Conservation (phyloP, 2,329 filamentous ascomycete genomes). For the Didymosphaeria variabile region DNA sequence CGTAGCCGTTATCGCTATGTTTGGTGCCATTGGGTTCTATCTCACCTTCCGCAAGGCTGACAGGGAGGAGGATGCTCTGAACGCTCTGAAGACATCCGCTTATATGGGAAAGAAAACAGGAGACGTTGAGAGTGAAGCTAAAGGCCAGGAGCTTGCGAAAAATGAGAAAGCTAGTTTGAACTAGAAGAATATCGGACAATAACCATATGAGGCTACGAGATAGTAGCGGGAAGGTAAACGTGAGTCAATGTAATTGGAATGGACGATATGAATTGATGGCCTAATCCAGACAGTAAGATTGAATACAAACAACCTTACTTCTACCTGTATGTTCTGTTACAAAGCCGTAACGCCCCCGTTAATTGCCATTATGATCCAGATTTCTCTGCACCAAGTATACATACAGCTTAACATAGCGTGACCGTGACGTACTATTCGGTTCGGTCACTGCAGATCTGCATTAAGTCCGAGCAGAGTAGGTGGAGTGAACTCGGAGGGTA, state of each 20-base stretch:
- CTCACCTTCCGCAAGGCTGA: conserved; percentile 31
- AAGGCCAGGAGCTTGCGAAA: background rate
- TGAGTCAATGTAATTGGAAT: background rate
- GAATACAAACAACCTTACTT: background rate
- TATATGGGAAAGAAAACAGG: conserved; percentile 12
- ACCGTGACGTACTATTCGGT: too few species aligned
- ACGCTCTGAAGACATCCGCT: conserved; percentile 25
- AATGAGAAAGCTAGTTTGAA: conserved; percentile 4
- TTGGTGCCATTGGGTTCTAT: conserved; percentile 31
- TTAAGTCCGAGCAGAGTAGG: too few species aligned
- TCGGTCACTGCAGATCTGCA: too few species aligned
- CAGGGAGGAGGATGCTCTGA: conserved; percentile 32
- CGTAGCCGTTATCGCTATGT: conserved; percentile 35
- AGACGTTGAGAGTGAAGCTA: conserved; percentile 21
- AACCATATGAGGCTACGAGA: background rate
- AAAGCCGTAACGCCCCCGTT: too few species aligned
- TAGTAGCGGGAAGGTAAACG: too few species aligned
- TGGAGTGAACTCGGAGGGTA: too few species aligned
- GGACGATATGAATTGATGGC: background rate
- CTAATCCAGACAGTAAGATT: background rate
- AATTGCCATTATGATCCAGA: too few species aligned
- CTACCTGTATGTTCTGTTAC: too few species aligned
- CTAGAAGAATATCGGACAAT: background rate
- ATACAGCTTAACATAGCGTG: too few species aligned
- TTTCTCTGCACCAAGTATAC: too few species aligned